Evolutionary conservation across 2,329 filamentous ascomycete genomes (phyloP), one percentile per base, ranked within the genome.

Genomic region (Cercospora brassicicola): DNA sequence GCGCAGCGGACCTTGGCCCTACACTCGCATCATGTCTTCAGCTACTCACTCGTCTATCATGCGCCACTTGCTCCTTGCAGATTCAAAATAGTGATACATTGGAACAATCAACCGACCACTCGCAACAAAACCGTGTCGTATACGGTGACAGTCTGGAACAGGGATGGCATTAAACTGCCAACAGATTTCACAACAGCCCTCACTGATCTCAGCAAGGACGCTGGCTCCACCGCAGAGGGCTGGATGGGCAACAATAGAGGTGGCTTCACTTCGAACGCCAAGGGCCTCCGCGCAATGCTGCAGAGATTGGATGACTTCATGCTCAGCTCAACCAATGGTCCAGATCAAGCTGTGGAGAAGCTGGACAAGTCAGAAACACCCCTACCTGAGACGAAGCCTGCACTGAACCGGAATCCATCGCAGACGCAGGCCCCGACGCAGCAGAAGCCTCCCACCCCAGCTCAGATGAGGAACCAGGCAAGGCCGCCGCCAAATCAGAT

Each of bases 21-120:
- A 4, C 78, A 80, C 48, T 64, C 76, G 5, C 79, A 79, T 51
- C 70, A 73, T 13, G 66, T 79, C 6, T 74, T 78, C 33, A 77
- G 76, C 59, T 82, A 81, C 71, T 77, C 77, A 20, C 55, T 84
- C 20, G 73, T 73, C 2, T 84, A 83, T 70, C 71, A 73, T 4
- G 78, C 80, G 26, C 82, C 82, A 2, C 23, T 81, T 72, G 73
- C 72, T 2, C 18, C 48, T 8, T 68, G 71, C 66, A 77, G 73
- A 4, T 82, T 84, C 67, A 59, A 36, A 15, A 33, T 39, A 78
- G 2, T 72, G 74, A 2, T 64, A 5, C 62, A 64, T 18, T 64
- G 62, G 62, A 23, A 13, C 31, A n/a, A 66, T 68, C 26, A 79
- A 59, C 13, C 48, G 26, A 31, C 45, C 45, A 59, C 59, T 65